Evolutionary conservation across 2,329 filamentous ascomycete genomes (phyloP).

Genomic region (Xylaria sp.): DNA sequence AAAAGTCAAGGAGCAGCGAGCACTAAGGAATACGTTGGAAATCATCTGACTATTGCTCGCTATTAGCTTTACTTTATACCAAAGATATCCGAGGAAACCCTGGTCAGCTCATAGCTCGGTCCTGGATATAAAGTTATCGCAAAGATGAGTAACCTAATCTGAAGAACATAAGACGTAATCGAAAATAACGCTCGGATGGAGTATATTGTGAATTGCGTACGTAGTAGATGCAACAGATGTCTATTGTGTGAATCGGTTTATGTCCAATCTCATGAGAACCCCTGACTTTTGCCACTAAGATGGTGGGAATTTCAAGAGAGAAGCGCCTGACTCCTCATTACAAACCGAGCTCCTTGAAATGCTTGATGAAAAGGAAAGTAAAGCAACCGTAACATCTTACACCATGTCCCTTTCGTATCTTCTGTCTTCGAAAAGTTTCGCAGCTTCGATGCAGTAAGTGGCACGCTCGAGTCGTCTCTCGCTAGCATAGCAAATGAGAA

Average conservation of each 20-base stretch:
- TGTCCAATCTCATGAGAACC: slow-evolving; percentile 35
- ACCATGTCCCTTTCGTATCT: slow-evolving; percentile 50
- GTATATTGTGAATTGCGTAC: slow-evolving; percentile 23
- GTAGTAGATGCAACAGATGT: slow-evolving; percentile 13
- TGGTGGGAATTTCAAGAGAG: slow-evolving; percentile 14
- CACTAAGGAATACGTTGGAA: background rate
- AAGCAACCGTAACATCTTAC: slow-evolving; percentile 35
- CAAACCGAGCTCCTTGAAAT: slow-evolving; percentile 31
- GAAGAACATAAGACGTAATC: background rate
- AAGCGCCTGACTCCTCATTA: slow-evolving; percentile 28
- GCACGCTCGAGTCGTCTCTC: slow-evolving; percentile 78
- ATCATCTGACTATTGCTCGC: background rate
- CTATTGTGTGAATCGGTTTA: slow-evolving; percentile 24
- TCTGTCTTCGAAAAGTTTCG: slow-evolving; percentile 81
- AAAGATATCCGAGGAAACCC: background rate
- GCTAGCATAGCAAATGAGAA: slow-evolving; percentile 93
- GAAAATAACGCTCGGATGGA: slow-evolving; percentile 13
- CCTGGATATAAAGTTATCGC: background rate
- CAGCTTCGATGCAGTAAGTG: slow-evolving; percentile 91
- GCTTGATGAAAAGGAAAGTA: slow-evolving; percentile 23
- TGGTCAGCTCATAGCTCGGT: background rate
- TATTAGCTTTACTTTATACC: background rate
- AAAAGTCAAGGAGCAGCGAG: background rate
- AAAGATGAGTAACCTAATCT: background rate
- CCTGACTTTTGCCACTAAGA: slow-evolving; percentile 18